Percentiles rank a stretch among this genome's conserved stretches.
phyloP scores from a whole-genome alignment of 768 basidiomycete genomes.

The Fistulinella prunicolor region DNA sequence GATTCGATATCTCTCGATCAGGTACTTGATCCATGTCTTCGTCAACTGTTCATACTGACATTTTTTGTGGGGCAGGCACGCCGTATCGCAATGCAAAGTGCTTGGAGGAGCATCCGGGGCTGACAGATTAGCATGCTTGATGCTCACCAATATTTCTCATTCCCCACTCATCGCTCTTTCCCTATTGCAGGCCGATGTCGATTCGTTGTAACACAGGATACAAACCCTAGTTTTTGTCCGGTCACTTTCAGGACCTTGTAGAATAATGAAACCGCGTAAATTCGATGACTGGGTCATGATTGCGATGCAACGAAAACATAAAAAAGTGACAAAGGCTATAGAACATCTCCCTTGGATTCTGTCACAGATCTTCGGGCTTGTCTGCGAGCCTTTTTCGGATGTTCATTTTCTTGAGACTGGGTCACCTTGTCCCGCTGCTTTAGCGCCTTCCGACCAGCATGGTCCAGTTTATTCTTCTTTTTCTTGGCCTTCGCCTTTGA shows the following conservation, averaged over 20 bases:
- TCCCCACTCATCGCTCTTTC: not conserved
- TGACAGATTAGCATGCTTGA: constrained; percentile 29
- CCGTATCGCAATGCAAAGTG: constrained; percentile 86
- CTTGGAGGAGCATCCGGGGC: constrained; percentile 71
- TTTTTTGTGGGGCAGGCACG: constrained; percentile 50
- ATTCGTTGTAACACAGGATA: constrained; percentile 4
- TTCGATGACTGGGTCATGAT: constrained; percentile 5
- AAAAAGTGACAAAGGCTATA: constrained; percentile 4
- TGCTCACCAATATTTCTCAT: constrained; percentile 1
- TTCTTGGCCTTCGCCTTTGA: not conserved
- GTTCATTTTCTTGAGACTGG: not conserved
- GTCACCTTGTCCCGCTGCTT: not conserved
- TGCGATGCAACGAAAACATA: not conserved
- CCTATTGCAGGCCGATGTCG: constrained; percentile 7
- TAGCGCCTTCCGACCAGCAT: too few relatives aligned
- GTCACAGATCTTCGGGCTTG: constrained; percentile 6
- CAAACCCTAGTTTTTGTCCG: constrained; percentile 12
- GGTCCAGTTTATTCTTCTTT: not conserved
- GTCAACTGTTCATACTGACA: not conserved
- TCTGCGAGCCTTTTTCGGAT: constrained; percentile 8
- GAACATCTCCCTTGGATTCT: not conserved
- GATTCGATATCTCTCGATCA: constrained; percentile 92
- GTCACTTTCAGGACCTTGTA: constrained; percentile 23
- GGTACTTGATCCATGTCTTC: constrained; percentile 41
- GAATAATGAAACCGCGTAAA: constrained; percentile 21